Conservation (phyloP, 116 monocot species). For the Dioscorea cayenensis region DNA sequence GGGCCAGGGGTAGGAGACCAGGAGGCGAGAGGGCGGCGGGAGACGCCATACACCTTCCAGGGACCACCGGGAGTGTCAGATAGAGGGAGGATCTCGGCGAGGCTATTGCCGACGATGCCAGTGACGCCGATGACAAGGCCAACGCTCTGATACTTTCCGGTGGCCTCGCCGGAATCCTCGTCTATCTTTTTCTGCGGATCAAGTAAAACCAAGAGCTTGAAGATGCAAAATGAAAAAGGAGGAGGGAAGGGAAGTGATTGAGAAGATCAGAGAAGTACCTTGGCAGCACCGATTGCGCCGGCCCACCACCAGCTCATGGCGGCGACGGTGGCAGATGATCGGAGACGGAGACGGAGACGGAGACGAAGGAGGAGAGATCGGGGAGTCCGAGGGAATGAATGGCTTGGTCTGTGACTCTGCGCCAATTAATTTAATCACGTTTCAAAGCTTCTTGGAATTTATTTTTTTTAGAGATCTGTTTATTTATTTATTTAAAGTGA, state of each 20-base stretch:
- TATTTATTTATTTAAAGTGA: no score
- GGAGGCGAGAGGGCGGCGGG: constrained; percentile 43
- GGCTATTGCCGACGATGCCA: constrained; percentile 85
- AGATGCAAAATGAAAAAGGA: background rate
- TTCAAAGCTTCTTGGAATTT: no score
- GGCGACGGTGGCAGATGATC: background rate
- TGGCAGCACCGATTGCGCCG: constrained; percentile 59
- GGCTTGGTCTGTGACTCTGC: no score
- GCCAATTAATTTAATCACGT: no score
- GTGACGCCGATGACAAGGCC: constrained; percentile 72
- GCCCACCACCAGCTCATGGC: constrained; percentile 89
- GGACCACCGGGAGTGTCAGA: constrained; percentile 92
- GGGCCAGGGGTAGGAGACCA: constrained; percentile 18
- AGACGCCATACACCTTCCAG: constrained; percentile 92
- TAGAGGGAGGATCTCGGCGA: constrained; percentile 86
- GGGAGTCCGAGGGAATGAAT: background rate
- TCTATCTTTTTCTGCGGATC: constrained; percentile 15
- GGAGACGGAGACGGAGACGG: background rate
- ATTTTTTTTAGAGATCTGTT: no score
- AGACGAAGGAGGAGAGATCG: background rate
- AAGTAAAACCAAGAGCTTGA: background rate
- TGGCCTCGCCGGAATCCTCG: constrained; percentile 4
- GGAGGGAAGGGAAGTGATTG: background rate
- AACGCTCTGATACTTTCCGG: constrained; percentile 45
- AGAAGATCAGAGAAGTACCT: constrained; percentile 5